Evolutionary conservation across 2,329 filamentous ascomycete genomes (phyloP), one percentile per base, ranked within the genome.

Genomic region (Phoma herbarum): DNA sequence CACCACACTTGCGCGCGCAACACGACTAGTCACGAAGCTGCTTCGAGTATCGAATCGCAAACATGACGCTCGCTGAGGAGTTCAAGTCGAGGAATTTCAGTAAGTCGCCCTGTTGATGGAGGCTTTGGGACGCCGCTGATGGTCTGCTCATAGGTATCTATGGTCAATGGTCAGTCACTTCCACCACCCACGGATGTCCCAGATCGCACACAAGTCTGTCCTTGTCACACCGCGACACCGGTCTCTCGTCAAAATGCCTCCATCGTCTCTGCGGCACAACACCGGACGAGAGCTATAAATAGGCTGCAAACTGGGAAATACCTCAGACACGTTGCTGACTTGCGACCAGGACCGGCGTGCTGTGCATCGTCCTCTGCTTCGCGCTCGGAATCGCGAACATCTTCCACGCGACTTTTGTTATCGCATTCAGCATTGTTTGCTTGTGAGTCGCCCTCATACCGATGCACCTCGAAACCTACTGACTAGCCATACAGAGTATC

Each of bases 341-440:
- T 52, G 29, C 7, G 16, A 33, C 16, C 61, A 84, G 82, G 82
- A 81, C 81, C 57, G 82, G 82, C 64, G 84, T 89, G 49, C 66
- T 89, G 28, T 87, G 84, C 78, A 86, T 89, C 67, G 75, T 89
- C 64, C 81, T 90, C 26, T 88, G 86, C 75, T 85, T 89, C 65
- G 88, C 88, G 18, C 81, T 91, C 22, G 87, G 88, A 46, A 87
- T 90, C 60, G 86, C 87, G 52, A 89, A 89, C 70, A 85, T 91
- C 69, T 89, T 90, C 73, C 82, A 87, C 67, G 81, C 87, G 66
- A 81, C 81, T 63, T 71, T 77, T 63, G 78, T 85, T 46, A 75
- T 90, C 61, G 78, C 88, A 31, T 88, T 88, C 59, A 86, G 86
- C 61, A 77, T 82, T 37, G 75, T 83, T 51, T 83, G 81, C 75